Evolutionary conservation across 208 protist genomes (phyloP).

Genomic region (Leishmania turanica): DNA sequence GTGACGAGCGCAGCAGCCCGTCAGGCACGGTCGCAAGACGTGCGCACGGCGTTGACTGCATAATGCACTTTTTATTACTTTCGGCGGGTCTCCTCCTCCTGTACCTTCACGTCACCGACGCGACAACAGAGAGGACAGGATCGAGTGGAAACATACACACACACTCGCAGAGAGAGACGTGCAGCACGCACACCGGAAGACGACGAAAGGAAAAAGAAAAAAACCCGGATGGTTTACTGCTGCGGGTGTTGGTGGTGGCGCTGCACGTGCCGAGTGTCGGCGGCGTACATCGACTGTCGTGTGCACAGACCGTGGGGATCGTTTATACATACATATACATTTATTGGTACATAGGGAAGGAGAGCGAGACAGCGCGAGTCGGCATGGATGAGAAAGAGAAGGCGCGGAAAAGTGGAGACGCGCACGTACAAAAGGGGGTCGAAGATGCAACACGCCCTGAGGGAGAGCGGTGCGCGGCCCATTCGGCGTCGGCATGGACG

Average conservation of each 20-base stretch:
- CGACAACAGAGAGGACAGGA: neutral
- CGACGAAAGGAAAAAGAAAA: neutral
- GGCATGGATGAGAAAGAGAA: neutral
- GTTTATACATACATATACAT: neutral
- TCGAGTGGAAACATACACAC: neutral
- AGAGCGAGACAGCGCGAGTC: neutral
- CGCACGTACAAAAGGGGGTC: neutral
- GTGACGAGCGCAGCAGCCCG: conserved; percentile 8
- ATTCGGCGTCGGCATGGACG: neutral
- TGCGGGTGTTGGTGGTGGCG: neutral
- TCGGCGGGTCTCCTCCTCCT: neutral
- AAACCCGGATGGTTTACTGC: neutral
- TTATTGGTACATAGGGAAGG: neutral
- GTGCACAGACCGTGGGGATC: neutral
- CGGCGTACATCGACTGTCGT: neutral
- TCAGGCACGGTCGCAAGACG: neutral
- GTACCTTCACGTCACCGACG: neutral
- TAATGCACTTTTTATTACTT: neutral
- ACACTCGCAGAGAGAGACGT: neutral
- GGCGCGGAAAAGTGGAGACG: neutral
- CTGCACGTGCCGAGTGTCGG: neutral
- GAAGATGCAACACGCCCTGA: neutral
- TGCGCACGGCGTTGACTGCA: neutral
- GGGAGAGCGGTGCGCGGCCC: neutral
- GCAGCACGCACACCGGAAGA: neutral